Evolutionary conservation across 75 land plant genomes (phyloP), one percentile per base, ranked within the genome.

Genomic region (Cunninghamia lanceolata): DNA sequence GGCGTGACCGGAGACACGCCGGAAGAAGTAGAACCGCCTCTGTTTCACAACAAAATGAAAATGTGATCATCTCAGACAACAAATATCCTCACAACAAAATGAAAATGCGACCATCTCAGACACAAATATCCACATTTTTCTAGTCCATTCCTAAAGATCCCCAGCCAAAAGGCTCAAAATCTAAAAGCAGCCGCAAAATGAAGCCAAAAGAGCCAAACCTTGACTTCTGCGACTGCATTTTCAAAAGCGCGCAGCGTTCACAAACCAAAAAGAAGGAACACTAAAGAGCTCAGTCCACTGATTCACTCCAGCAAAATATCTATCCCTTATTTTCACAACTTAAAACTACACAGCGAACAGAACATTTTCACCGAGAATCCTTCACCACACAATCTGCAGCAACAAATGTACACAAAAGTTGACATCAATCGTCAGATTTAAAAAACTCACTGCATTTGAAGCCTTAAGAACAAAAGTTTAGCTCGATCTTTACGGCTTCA

Each of bases 1-100:
- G 92, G 92, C 3, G 91, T 92, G n/a, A 68, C 85, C n/a, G 86
- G 88, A 50, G 94, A 91, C 84, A 87, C 84, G 68, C 63, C 92
- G 4, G 87, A 89, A 35, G 90, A 54, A 8, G 87, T 85, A 34
- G 90, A 56, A 34, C 87, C 86, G 38, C 79, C 70, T 87, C 93
- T 92, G 86, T 56, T 19, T 83, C 84, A 77, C 8, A 77, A 77
- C 80, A 39, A 40, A n/a, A 45, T 10, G 45, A 80, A 42, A 42
- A 80, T 38, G 30, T 9, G 21, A 25, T 14, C 8, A 40, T 28
- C 36, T 73, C 34, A 80, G 47, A 39, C 45, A n/a, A 10, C 46
- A 25, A 25, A 80, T 43, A 80, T 80, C 15, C n/a, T 83, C 84
- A 77, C 8, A 77, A 77, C 80, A 39, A 40, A n/a, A 45, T 10